Conservation (phyloP, 1,139 yeast genomes). For the Pichia sp. region DNA sequence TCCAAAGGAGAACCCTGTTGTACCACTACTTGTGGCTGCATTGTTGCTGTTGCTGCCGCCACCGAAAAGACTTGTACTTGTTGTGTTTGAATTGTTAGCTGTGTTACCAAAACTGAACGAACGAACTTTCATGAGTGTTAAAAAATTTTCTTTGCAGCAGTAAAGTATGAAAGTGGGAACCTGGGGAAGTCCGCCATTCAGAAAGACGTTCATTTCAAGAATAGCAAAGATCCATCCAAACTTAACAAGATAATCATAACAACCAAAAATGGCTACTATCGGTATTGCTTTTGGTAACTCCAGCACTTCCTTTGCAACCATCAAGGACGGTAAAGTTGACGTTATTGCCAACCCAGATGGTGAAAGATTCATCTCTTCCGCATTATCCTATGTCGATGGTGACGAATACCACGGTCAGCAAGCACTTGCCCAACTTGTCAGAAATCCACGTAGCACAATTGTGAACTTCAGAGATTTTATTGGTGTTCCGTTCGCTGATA, state of each 20-base stretch:
- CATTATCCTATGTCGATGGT: slow-evolving; percentile 82
- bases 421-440: slow-evolving; percentile 85
- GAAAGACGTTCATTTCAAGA: background rate
- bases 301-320: slow-evolving; percentile 89
- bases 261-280: slow-evolving; percentile 51
- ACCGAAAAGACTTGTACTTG: slow-evolving; percentile 29
- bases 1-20: background rate
- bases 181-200: too few species aligned
- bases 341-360: slow-evolving; percentile 99
- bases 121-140: background rate
- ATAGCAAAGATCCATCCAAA: background rate
- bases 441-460: slow-evolving; percentile 85
- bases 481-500: slow-evolving; percentile 67
- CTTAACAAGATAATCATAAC: background rate
- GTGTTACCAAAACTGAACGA: slow-evolving; percentile 5
- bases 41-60: slow-evolving; percentile 10
- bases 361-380: slow-evolving; percentile 94
- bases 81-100: slow-evolving; percentile 1
- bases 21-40: slow-evolving; percentile 17
- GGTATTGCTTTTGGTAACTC: slow-evolving; percentile 98
- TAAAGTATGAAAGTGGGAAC: background rate
- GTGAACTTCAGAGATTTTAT: slow-evolving; percentile 90
- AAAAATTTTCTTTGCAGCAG: background rate
- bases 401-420: slow-evolving; percentile 98
- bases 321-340: slow-evolving; percentile 88